Conservation (phyloP, 345 rosid species). For the Psidium friedrichsthalianum region DNA sequence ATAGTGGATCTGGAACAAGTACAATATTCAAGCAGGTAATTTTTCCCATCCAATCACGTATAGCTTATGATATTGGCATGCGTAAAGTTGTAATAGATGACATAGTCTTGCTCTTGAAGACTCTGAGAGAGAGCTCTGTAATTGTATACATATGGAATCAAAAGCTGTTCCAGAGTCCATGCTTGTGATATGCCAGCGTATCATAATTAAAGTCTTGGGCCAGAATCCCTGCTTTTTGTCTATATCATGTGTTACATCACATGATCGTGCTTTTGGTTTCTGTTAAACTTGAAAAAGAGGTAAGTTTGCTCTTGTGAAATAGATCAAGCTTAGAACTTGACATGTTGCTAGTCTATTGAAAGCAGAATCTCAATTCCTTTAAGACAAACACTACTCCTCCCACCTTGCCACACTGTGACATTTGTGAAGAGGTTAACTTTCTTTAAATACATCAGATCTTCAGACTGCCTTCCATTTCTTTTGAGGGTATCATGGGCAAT, state of each 20-base stretch:
- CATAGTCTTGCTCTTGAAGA: neutral
- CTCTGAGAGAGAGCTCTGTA: neutral
- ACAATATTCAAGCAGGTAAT: slow-evolving; percentile 94
- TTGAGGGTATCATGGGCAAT: neutral
- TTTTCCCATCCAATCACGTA: neutral
- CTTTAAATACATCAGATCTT: neutral
- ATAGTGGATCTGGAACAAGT: slow-evolving; percentile 85
- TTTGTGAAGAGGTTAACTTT: neutral
- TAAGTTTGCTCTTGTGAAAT: neutral
- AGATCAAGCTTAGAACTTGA: neutral
- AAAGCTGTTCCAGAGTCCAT: neutral
- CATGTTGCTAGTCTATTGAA: neutral
- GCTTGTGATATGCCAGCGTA: neutral
- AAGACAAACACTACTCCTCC: neutral
- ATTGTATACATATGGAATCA: neutral
- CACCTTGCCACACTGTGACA: neutral
- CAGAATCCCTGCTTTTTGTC: neutral
- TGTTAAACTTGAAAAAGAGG: neutral
- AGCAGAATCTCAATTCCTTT: neutral
- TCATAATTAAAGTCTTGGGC: neutral
- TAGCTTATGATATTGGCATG: neutral
- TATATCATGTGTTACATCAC: neutral
- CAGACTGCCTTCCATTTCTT: neutral
- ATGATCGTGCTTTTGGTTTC: neutral
- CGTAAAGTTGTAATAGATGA: neutral